Percentiles rank a stretch among this genome's conserved stretches.
These are phyloP conservation scores for Daldinia decipiens DNA, from an alignment of 495 filamentous ascomycete genomes.

Conservation along the genomic window DNA sequence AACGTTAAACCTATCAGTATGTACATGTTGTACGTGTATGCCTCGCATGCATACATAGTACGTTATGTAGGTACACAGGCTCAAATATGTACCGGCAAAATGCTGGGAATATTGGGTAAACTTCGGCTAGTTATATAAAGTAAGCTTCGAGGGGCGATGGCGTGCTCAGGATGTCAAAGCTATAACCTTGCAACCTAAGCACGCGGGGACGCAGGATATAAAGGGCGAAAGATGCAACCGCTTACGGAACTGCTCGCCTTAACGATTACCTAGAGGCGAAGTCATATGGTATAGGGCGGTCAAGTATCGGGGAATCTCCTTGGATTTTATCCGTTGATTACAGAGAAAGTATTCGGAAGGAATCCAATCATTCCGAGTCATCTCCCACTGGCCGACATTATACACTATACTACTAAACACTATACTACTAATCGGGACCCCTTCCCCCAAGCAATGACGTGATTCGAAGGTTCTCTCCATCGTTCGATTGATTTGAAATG, in stretches of 20 bases:
- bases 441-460: slow-evolving; percentile 14
- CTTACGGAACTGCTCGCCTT: background rate
- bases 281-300: background rate
- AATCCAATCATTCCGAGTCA: background rate
- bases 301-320: background rate
- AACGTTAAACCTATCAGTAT: background rate
- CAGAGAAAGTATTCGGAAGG: background rate
- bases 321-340: background rate
- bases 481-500: slow-evolving; percentile 28
- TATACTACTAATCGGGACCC: slow-evolving; percentile 7
- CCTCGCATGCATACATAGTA: background rate
- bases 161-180: background rate
- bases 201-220: background rate
- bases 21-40: background rate
- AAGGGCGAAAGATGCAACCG: background rate
- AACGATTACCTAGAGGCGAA: background rate
- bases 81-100: background rate
- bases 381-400: background rate
- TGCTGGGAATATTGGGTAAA: background rate
- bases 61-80: no score
- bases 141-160: background rate
- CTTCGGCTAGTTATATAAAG: background rate
- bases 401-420: slow-evolving; percentile 7
- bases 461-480: slow-evolving; percentile 9
- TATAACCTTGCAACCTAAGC: background rate